phyloP scores from a whole-genome alignment of 129 eudicot genomes.

The Apium graveolens region DNA sequence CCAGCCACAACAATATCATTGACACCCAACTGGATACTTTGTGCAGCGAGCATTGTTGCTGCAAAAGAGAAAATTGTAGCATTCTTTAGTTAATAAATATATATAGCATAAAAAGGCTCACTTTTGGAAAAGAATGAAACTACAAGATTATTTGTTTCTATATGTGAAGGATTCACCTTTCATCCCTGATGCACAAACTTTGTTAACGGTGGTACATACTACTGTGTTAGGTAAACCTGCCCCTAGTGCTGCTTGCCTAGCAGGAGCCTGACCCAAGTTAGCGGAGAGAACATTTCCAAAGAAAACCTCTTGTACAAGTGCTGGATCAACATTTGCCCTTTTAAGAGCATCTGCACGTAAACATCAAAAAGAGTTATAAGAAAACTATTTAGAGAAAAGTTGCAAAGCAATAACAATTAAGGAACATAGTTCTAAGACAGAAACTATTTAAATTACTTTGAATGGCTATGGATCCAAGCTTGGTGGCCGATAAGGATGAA shows the following conservation, averaged over 20 bases:
- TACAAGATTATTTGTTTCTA: background rate
- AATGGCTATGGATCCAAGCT: conserved; percentile 88
- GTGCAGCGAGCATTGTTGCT: conserved; percentile 98
- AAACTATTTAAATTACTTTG: conserved; percentile 39
- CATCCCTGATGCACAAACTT: conserved; percentile 99
- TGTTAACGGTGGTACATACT: conserved; percentile 82
- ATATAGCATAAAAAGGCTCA: background rate
- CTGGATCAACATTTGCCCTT: conserved; percentile 92
- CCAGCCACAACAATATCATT: conserved; percentile 96
- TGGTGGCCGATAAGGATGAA: conserved; percentile 85
- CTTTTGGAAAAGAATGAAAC: conserved; percentile 1
- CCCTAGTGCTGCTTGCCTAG: conserved; percentile 96
- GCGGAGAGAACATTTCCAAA: conserved; percentile 98
- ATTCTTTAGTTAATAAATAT: background rate
- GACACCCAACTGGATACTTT: conserved; percentile 86
- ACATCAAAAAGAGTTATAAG: conserved; percentile 8
- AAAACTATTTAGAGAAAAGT: background rate
- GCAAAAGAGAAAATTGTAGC: conserved; percentile 19
- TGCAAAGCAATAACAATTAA: background rate
- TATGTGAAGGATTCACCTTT: conserved; percentile 46
- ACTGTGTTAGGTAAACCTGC: conserved; percentile 89
- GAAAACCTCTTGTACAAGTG: conserved; percentile 83
- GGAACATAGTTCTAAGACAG: background rate
- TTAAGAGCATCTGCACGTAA: conserved; percentile 64
- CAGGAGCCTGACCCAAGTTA: conserved; percentile 98